Conservation (phyloP, 371 early-diverging fungal genomes). For the Mortierella polycephala region DNA sequence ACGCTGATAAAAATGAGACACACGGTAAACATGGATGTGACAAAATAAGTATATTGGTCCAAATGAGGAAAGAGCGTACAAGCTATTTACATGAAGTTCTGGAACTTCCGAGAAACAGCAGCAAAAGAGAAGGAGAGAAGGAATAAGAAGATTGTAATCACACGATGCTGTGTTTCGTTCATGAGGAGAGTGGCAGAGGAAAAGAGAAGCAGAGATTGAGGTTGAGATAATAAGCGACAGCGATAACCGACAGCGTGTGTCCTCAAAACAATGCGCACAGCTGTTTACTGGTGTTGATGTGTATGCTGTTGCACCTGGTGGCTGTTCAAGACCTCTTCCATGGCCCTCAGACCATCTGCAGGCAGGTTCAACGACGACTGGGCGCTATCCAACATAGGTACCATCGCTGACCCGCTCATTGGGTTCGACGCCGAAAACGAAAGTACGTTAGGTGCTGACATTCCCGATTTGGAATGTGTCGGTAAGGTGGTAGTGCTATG, state of each 20-base stretch:
- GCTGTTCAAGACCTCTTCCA: slow-evolving; percentile 13
- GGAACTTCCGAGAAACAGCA: no score
- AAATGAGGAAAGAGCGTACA: no score
- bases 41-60: no score
- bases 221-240: neutral
- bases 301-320: slow-evolving; percentile 14
- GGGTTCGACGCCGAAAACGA: slow-evolving; percentile 14
- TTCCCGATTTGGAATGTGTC: slow-evolving; percentile 4
- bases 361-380: slow-evolving; percentile 17
- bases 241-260: neutral
- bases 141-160: no score
- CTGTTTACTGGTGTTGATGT: slow-evolving; percentile 1
- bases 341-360: slow-evolving; percentile 9
- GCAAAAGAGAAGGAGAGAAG: no score
- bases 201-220: neutral
- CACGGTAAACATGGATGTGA: no score
- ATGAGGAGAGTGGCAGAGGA: neutral
- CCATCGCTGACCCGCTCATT: slow-evolving; percentile 17
- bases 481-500: slow-evolving; percentile 22
- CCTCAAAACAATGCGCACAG: neutral
- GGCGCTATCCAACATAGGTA: slow-evolving; percentile 8
- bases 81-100: no score
- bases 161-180: neutral
- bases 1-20: no score
- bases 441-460: slow-evolving; percentile 1